Conservation (phyloP, 1,139 yeast species). For the Geotrichum armillariae region DNA sequence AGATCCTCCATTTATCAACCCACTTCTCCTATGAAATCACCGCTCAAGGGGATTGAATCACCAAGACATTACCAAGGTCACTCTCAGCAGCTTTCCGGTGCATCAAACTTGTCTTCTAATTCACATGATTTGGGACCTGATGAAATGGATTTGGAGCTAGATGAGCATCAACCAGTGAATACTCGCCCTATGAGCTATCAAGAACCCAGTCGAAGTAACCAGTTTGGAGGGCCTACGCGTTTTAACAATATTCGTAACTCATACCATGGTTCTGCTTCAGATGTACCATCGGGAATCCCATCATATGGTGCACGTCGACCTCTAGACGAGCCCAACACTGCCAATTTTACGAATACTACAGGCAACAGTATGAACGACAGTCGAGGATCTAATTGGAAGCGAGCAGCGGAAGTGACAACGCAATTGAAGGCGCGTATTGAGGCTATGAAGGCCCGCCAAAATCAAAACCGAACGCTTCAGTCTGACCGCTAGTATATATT, state of each 20-base stretch:
- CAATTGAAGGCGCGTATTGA: slow-evolving; percentile 85
- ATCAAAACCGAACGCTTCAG: slow-evolving; percentile 1
- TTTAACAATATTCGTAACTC: slow-evolving; percentile 7
- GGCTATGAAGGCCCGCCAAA: slow-evolving; percentile 66
- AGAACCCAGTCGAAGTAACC: slow-evolving; percentile 3
- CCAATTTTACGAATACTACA: not conserved
- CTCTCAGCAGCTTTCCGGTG: not conserved
- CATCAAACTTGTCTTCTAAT: not conserved
- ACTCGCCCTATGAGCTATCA: slow-evolving; percentile 8
- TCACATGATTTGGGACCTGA: not conserved
- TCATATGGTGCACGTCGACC: slow-evolving; percentile 5
- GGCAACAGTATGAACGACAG: not conserved
- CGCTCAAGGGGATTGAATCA: slow-evolving; percentile 2
- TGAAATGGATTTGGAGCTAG: slow-evolving; percentile 4
- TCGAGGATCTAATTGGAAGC: slow-evolving; percentile 57
- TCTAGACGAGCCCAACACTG: not conserved
- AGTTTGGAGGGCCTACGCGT: slow-evolving; percentile 1
- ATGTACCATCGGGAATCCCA: slow-evolving; percentile 7
- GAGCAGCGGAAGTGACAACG: slow-evolving; percentile 87
- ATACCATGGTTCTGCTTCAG: not conserved
- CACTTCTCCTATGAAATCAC: slow-evolving; percentile 1
- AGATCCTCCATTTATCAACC: slow-evolving; percentile 4
- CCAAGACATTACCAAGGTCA: not conserved
- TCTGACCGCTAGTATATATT: not conserved
- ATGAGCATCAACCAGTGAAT: not conserved